Base-by-base conservation (phyloP, 805 yeast species). In the Kluyveromyces nonfermentans region DNA sequence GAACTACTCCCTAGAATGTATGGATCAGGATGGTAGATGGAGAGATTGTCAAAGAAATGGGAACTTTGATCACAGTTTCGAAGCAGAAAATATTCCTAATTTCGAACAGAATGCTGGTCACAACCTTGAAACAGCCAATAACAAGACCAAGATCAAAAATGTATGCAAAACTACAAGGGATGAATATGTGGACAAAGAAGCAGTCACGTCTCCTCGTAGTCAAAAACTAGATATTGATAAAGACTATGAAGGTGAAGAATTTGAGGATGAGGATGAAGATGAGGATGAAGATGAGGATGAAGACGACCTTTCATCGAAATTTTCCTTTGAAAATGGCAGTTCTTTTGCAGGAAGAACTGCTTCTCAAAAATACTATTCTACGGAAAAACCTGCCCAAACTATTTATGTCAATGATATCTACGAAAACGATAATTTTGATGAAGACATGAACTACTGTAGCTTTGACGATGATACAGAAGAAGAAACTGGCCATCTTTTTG, bases 251-350 rank as follows among this genome's bases (percentile, higher is more conserved):
- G 42, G 37, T 40, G 43, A 25, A 19, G 47, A 35, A 5, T 51
- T 46, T 2, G 53, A 49, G 18, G 43, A 40, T 10, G 47, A 40
- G 8, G 47, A 47, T n/a, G 42, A 35, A 3, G 22, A 44, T 14
- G 46, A 45, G 10, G 43, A 42, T 25, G 54, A 46, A n/a, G 57
- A 46, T 14, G 53, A 53, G 2, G 60, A 55, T 33, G 47, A 48
- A 12, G 42, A 54, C 1, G 64, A 61, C 37, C 47, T 43, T 15
- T 43, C 55, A 3, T 62, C 66, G 2, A 50, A 49, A 43, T 78
- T 76, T 49, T 77, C 82, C 1, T 78, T 78, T 49, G 77, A 74
- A 39, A 64, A 66, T 35, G 70, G 67, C 33, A 70, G 67, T 15
- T 62, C 59, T 1, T 50, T 60, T 7, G 68, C 73, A n/a, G 77